Evolutionary conservation across 1,284 basidiomycete species (phyloP), one percentile per base, ranked within the genome.

Genomic region (Cystobasidium sp.): DNA sequence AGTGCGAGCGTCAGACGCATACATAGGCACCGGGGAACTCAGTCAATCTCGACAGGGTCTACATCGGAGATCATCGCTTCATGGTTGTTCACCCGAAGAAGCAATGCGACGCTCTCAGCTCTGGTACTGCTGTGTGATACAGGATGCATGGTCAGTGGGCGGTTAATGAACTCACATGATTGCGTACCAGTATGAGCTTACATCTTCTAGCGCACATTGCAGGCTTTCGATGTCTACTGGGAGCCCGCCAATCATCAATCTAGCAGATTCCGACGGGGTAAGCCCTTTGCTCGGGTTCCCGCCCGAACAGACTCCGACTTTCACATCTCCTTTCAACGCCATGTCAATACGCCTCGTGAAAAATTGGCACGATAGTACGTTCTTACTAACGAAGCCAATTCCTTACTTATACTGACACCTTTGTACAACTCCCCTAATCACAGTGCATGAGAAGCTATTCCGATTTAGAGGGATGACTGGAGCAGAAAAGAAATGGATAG

Each of bases 91-190:
- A 18, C 20, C 55, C 12, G 44, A 59, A 49, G 68, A 69, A 58
- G 47, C 14, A 7, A 20, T 69, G 1, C 43, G 56, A 39, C 55
- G 44, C 41, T 69, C 55, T 31, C 68, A 69, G 55, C 68, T 69
- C 9, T 69, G 52, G 44, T 47, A 61, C 37, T 37, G 2, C 14
- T 49, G 52, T 20, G 47, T 61, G 18, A 39, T 58, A 37, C 68
- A 69, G 24, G 68, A 69, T 51, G 31, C 39, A n/a, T 69, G 68
- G 68, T 63, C 44, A 12, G 61, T 63, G 2, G 39, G 49, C 20
- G 49, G 16, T 16, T 6, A 6, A 20, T 6, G 49, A 16, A 1
- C 49, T 51, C 16, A 51, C 20, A 51, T 51, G 6, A 51, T 20
- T 16, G 31, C 31, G 31, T 31, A 31, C 31, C 49, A 16, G 16